A percentile compares a stretch with the other conserved stretches of the same genome.
Evolutionary conservation across 352 stramenopile genomes (phyloP).

Genomic region (Pythium graminicola): DNA sequence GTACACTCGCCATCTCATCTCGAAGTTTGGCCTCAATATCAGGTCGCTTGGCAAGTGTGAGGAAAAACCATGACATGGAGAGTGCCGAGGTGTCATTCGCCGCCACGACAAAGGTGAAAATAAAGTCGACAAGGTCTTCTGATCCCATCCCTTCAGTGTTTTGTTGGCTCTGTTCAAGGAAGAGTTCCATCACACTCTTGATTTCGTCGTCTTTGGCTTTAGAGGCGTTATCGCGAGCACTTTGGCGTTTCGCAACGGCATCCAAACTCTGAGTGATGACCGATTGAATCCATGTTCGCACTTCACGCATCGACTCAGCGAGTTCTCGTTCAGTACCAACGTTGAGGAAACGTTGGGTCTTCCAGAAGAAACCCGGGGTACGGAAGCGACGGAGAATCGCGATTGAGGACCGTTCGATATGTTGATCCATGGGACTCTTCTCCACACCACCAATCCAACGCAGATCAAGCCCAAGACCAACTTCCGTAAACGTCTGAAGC

Average conservation of each 20-base stretch:
- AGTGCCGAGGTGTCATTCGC: conserved; percentile 68
- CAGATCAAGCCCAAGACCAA: conserved; percentile 40
- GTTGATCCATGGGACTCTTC: conserved; percentile 34
- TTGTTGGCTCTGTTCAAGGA: not conserved
- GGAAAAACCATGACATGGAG: conserved; percentile 64
- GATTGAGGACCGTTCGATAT: conserved; percentile 27
- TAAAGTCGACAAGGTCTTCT: conserved; percentile 30
- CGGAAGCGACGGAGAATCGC: conserved; percentile 8
- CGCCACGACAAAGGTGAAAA: conserved; percentile 62
- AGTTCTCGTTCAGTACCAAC: conserved; percentile 36
- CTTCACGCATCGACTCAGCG: conserved; percentile 16
- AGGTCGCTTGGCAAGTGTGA: conserved; percentile 55
- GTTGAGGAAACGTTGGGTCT: conserved; percentile 38
- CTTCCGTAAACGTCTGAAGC: conserved; percentile 45
- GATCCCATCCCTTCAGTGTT: not conserved
- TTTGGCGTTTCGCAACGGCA: conserved; percentile 13
- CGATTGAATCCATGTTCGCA: conserved; percentile 34
- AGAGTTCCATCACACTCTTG: conserved; percentile 11
- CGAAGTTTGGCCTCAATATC: conserved; percentile 34
- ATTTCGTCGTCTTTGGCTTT: not conserved
- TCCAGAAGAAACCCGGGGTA: conserved; percentile 24
- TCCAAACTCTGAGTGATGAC: conserved; percentile 28
- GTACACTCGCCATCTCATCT: conserved; percentile 31
- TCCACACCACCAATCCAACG: conserved; percentile 29
- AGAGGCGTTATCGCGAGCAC: conserved; percentile 19